These are phyloP conservation scores for Lasiosphaeria ovina DNA, from an alignment of 495 filamentous ascomycete genomes.

Conservation along the genomic window DNA sequence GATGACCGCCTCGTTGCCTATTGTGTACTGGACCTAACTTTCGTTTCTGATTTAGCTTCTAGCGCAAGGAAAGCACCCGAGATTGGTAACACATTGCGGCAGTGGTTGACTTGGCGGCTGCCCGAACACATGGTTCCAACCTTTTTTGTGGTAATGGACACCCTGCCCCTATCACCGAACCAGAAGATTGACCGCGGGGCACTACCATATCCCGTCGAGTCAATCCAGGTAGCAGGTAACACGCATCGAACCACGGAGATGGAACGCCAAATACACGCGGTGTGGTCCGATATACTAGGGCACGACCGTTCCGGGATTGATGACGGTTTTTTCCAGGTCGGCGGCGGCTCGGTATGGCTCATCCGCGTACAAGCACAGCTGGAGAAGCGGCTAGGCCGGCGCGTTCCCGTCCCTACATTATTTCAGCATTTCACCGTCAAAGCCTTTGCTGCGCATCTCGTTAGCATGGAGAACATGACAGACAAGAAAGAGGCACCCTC, in stretches of 20 bases:
- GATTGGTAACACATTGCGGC: slow-evolving; percentile 21
- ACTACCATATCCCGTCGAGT: background rate
- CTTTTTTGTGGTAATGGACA: slow-evolving; percentile 53
- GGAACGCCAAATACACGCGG: slow-evolving; percentile 43
- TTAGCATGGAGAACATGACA: no score
- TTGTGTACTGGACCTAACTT: background rate
- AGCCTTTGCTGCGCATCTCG: slow-evolving; percentile 21
- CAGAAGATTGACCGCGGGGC: background rate
- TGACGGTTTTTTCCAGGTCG: slow-evolving; percentile 67
- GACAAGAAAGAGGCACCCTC: background rate
- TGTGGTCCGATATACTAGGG: slow-evolving; percentile 46
- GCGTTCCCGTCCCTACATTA: slow-evolving; percentile 21
- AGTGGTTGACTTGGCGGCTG: slow-evolving; percentile 38
- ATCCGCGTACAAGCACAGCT: slow-evolving; percentile 48
- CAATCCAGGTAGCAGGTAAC: no score
- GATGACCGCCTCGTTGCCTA: background rate
- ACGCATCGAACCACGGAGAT: slow-evolving; percentile 42
- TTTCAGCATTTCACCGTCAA: slow-evolving; percentile 35
- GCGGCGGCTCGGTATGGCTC: slow-evolving; percentile 67
- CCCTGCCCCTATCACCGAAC: slow-evolving; percentile 37
- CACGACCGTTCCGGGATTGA: slow-evolving; percentile 41
- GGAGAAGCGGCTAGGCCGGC: slow-evolving; percentile 21
- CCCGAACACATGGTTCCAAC: slow-evolving; percentile 66
- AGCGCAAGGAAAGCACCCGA: slow-evolving; percentile 16
- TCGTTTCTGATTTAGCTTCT: no score